phyloP scores from a whole-genome alignment of 1,284 basidiomycete species.

The Cryptococcus sp. region DNA sequence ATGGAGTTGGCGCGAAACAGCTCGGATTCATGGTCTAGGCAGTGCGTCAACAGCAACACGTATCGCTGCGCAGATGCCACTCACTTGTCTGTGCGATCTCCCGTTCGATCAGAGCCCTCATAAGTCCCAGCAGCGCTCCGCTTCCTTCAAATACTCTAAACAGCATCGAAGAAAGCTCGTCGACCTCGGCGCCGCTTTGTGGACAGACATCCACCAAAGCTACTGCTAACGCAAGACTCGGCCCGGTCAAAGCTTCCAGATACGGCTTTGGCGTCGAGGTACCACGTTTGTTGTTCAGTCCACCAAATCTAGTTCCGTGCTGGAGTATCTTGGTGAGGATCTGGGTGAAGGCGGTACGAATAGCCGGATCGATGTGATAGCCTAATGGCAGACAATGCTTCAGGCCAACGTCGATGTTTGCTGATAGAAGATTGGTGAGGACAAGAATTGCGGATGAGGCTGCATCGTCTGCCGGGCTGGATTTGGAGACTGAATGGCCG shows the following conservation, averaged over 20 bases:
- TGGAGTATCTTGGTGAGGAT: conserved; percentile 84
- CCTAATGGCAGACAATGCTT: conserved; percentile 82
- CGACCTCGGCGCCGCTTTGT: conserved; percentile 63
- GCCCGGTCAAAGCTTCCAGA: conserved; percentile 31
- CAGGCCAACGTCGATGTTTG: conserved; percentile 85
- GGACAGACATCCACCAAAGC: conserved; percentile 85
- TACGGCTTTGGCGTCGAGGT: conserved; percentile 32
- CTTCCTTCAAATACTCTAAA: conserved; percentile 82
- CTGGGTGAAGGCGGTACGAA: conserved; percentile 79
- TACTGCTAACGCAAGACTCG: conserved; percentile 62
- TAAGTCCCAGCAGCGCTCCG: conserved; percentile 65
- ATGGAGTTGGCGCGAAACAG: conserved; percentile 85
- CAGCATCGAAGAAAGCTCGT: conserved; percentile 76
- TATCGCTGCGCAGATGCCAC: background rate
- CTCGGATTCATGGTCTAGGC: conserved; percentile 70
- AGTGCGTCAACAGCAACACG: conserved; percentile 8
- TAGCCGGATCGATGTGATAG: conserved; percentile 71
- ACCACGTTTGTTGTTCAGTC: conserved; percentile 27
- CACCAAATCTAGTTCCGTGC: conserved; percentile 62
- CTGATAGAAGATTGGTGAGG: conserved; percentile 76
- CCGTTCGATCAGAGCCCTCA: conserved; percentile 80
- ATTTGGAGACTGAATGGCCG: conserved; percentile 1
- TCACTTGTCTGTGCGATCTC: conserved; percentile 78
- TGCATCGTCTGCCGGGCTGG: conserved; percentile 5
- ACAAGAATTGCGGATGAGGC: conserved; percentile 60